Base-by-base conservation (phyloP, 257 asterid genomes). In the Ajuga chamaepitys region DNA sequence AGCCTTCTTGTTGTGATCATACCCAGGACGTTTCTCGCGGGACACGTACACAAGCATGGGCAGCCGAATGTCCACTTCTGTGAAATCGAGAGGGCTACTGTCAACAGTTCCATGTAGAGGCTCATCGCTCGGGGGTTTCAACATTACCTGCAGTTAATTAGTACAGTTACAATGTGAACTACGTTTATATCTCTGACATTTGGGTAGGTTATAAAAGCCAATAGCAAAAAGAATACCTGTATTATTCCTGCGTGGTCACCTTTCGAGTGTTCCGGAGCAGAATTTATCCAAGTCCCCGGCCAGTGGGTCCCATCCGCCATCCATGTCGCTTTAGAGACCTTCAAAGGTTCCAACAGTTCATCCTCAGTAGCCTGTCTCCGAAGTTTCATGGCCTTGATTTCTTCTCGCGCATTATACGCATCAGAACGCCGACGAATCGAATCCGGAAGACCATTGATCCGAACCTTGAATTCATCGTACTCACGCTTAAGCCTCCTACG, bases 291-390 rank as follows among this genome's bases (percentile, higher is more conserved):
- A 21, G 95, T 89, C 21, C 97, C 95, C 0, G 95, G 97, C 97
- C 97, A 89, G 76, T 89, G 89, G 38, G 97, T 85, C 60, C 91
- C 95, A 46, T 89, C 97, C 4, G 97, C 95, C 97, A 89, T 89
- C 97, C 97, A 89, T 2, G 94, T 89, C n/a, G 91, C 97, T 73
- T 83, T 87, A 22, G 91, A 69, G 40, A 87, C 76, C 78, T 89
- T 89, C 76, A 89, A 73, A 17, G 94, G 89, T 60, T 87, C 97
- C 20, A 77, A 63, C 1, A 59, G 41, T 70, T 85, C 91, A 70
- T 87, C 95, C 9, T 85, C 91, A 34, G 58, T 82, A 61, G 70
- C 59, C 78, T 83, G 91, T 14, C 95, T 87, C 42, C 88, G 84
- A 25, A 71, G 85, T 76, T 87, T 89, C 88, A 85, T 57, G 32